Evolutionary conservation across 2,329 filamentous ascomycete species (phyloP).

Genomic region (Venturia effusa): DNA sequence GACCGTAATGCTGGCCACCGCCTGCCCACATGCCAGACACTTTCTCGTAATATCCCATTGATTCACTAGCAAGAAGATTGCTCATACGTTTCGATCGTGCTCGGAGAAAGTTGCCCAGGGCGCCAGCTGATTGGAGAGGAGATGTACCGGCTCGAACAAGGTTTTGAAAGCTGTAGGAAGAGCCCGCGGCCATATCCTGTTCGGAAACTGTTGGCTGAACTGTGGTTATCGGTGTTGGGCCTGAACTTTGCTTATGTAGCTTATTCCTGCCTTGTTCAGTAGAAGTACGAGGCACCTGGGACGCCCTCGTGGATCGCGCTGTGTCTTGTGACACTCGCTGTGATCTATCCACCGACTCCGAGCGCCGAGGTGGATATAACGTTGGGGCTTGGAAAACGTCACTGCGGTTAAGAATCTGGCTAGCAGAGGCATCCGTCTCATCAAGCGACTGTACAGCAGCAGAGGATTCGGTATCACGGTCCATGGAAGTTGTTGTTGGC

Average conservation of each 20-base stretch:
- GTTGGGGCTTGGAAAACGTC: conserved; percentile 80
- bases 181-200: neutral
- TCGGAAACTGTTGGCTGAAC: neutral
- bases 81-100: conserved; percentile 72
- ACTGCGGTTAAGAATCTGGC: conserved; percentile 78
- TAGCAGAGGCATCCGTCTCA: conserved; percentile 64
- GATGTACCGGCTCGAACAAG: conserved; percentile 55
- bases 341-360: conserved; percentile 17
- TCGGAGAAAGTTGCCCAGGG: conserved; percentile 73
- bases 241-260: conserved; percentile 10
- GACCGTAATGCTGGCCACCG: conserved; percentile 76
- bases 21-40: conserved; percentile 97
- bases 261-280: conserved; percentile 1
- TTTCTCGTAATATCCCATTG: conserved; percentile 93
- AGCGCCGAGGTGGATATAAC: conserved; percentile 28
- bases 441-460: conserved; percentile 44
- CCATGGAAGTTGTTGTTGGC: conserved; percentile 55
- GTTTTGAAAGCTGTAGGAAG: conserved; percentile 36
- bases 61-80: conserved; percentile 72
- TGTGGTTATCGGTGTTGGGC: neutral
- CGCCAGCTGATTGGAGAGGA: conserved; percentile 72
- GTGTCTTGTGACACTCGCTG: conserved; percentile 27
- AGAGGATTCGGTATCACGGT: conserved; percentile 64
- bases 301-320: conserved; percentile 18
- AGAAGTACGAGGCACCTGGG: conserved; percentile 13